Conservation (phyloP, 768 basidiomycete genomes). For the Brasilioporus rufonigricans region DNA sequence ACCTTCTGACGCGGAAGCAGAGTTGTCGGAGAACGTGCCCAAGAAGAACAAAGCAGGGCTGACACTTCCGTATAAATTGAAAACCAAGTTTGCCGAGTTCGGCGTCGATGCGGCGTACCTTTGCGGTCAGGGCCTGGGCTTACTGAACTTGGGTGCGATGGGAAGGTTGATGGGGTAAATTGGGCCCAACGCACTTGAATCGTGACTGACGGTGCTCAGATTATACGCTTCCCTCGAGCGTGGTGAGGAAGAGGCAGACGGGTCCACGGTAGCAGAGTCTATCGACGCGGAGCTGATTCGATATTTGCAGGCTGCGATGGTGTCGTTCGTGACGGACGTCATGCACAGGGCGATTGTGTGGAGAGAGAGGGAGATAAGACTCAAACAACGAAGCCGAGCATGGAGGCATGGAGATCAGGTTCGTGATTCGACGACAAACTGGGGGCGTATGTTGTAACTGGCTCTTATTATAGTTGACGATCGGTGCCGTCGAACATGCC, state of each 20-base stretch:
- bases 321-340: slow-evolving; percentile 50
- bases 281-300: slow-evolving; percentile 52
- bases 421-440: neutral
- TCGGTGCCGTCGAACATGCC: slow-evolving; percentile 46
- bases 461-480: slow-evolving; percentile 37
- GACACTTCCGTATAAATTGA: slow-evolving; percentile 46
- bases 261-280: slow-evolving; percentile 21
- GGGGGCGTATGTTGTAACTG: neutral
- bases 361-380: slow-evolving; percentile 54
- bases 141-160: slow-evolving; percentile 38
- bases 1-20: slow-evolving; percentile 9
- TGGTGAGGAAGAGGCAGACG: slow-evolving; percentile 20
- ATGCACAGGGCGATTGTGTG: slow-evolving; percentile 51
- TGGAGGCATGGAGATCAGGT: slow-evolving; percentile 54
- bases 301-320: slow-evolving; percentile 43
- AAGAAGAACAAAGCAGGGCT: slow-evolving; percentile 33
- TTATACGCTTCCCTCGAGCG: slow-evolving; percentile 30
- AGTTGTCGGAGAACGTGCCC: slow-evolving; percentile 5
- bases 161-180: slow-evolving; percentile 42
- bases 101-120: slow-evolving; percentile 48
- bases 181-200: neutral
- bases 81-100: slow-evolving; percentile 37
- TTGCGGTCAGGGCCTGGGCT: slow-evolving; percentile 39
- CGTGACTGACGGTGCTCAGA: slow-evolving; percentile 17
- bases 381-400: slow-evolving; percentile 59